Evolutionary conservation across 139 green algal species (phyloP).

Genomic region (Chlamydomonas incerta): DNA sequence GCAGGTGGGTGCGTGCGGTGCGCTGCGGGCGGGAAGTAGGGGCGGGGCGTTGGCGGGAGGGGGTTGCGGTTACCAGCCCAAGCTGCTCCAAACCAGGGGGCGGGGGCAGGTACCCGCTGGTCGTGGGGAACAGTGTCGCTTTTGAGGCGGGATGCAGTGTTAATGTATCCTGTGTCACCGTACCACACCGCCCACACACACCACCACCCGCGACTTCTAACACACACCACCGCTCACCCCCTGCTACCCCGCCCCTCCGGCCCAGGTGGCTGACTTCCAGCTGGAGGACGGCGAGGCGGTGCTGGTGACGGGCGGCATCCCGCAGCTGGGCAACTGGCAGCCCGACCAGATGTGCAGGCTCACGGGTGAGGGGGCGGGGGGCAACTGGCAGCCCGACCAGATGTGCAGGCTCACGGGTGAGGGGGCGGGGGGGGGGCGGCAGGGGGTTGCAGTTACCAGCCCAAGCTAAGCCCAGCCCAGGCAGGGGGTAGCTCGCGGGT

Average conservation of each 20-base stretch:
- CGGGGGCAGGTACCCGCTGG: too few species aligned
- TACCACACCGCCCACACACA: too few species aligned
- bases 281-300: slow-evolving; percentile 59
- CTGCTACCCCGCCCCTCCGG: neutral
- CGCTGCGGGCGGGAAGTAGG: neutral
- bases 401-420: slow-evolving; percentile 72
- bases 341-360: slow-evolving; percentile 73
- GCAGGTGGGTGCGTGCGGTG: slow-evolving; percentile 42
- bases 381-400: too few species aligned
- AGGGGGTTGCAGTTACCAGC: neutral
- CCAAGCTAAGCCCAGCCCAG: too few species aligned
- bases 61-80: too few species aligned
- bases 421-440: neutral
- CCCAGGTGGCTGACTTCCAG: slow-evolving; percentile 56
- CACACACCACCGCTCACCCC: too few species aligned
- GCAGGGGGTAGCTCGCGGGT: too few species aligned
- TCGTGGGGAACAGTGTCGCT: too few species aligned
- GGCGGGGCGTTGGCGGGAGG: neutral
- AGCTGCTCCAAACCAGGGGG: too few species aligned
- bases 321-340: slow-evolving; percentile 85
- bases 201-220: neutral
- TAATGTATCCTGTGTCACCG: too few species aligned
- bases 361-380: slow-evolving; percentile 51
- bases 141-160: too few species aligned
- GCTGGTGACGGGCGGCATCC: slow-evolving; percentile 74